Conservation (phyloP, 257 asterid genomes). For the Jacaranda mimosifolia region DNA sequence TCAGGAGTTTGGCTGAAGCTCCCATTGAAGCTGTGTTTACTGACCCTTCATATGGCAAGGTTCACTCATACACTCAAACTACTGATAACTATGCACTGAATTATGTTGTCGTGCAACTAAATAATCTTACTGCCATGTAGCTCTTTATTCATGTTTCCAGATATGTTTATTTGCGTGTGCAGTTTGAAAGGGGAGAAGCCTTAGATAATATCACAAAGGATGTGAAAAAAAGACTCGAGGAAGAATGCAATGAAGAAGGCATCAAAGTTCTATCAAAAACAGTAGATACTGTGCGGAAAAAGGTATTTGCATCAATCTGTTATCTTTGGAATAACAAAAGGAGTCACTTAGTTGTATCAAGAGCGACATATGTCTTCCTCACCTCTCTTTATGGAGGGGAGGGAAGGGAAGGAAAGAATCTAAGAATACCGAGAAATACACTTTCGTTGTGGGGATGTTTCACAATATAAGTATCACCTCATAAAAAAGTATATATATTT, state of each 20-base stretch:
- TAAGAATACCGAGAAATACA: neutral
- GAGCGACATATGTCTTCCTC: neutral
- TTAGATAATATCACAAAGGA: conserved; percentile 81
- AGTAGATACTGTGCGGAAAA: conserved; percentile 86
- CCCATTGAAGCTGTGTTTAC: conserved; percentile 91
- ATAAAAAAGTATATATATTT: neutral
- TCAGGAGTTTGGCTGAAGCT: conserved; percentile 79
- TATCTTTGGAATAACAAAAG: conserved; percentile 12
- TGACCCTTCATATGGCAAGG: conserved; percentile 96
- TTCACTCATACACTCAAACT: conserved; percentile 32
- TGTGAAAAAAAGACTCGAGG: conserved; percentile 74
- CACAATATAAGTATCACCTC: conserved; percentile 9
- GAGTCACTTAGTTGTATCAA: conserved; percentile 15
- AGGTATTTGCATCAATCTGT: conserved; percentile 57
- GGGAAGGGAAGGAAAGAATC: conserved; percentile 8
- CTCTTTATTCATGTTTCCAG: conserved; percentile 24
- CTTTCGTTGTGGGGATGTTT: neutral
- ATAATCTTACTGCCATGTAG: conserved; percentile 6
- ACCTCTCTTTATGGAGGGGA: conserved; percentile 1
- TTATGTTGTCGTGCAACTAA: conserved; percentile 11
- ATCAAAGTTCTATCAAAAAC: conserved; percentile 79
- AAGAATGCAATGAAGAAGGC: conserved; percentile 88
- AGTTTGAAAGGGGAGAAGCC: conserved; percentile 98
- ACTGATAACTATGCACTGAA: conserved; percentile 22
- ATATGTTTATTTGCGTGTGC: conserved; percentile 34